Base-by-base conservation (phyloP, 164 flowering plant species). In the Vitis labrusca region DNA sequence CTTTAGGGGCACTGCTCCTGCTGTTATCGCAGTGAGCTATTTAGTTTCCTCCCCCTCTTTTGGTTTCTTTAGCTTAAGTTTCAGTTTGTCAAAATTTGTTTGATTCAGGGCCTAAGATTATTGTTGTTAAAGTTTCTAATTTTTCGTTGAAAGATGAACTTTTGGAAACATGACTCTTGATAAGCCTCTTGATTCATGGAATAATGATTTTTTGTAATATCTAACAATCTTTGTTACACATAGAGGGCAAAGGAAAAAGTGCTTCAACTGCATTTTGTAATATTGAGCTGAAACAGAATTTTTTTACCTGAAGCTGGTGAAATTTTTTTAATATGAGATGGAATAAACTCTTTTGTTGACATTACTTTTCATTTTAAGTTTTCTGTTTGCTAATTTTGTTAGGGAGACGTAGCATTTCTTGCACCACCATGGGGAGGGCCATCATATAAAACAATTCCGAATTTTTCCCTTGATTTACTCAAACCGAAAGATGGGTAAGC, bases 401-500 rank as follows among this genome's bases (percentile, higher is more conserved):
- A 85, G 90, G 90, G 79, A 29, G 84, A 86, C 49, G 74, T 76
- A 49, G 78, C 74, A 37, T 86, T 85, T 72, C 86, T 86, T 64
- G 66, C 90, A 63, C 88, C 90, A 54, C 90, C 90, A 68, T 86
- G 90, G 90, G 90, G 90, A 48, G 88, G 90, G 52, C 90, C 90
- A 72, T 52, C 79, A 55, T 86, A 86, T 66, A 74, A 44, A 27
- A 60, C 50, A 6, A 63, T 62, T 50, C 66, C 75, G 50, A 74
- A 50, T n/a, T 86, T 65, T 68, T 75, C 85, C 61, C 90, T 86
- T 63, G 86, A 84, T 71, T 65, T 83, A 15, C 81, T 86, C 69
- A 80, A 77, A 76, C 90, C 90, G 66, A 78, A 69, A 73, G 85
- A 85, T 75, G 90, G 90, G 90, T 86, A 83, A 44, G 81, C 57